phyloP scores from a whole-genome alignment of 2,329 filamentous ascomycete species.

The Pseudocercospora macadamiae region DNA sequence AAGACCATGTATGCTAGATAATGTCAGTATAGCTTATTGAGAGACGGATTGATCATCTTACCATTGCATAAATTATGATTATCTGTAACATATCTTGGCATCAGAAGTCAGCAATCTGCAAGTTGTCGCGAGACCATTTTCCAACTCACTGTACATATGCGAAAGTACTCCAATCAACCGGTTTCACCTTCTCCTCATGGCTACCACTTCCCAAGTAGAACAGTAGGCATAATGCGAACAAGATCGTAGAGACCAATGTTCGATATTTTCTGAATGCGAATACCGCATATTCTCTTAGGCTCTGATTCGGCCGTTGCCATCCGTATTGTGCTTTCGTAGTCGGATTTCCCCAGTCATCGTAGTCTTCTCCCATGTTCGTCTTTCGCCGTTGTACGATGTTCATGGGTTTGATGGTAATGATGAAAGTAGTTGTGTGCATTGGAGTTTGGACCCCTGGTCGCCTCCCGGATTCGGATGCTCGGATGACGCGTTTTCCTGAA shows the following conservation, averaged over 20 bases:
- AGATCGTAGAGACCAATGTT: constrained; percentile 19
- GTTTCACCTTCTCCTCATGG: constrained; percentile 1
- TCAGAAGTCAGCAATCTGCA: not conserved
- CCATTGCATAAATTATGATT: constrained; percentile 30
- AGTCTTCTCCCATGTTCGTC: constrained; percentile 23
- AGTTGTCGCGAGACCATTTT: too few relatives aligned
- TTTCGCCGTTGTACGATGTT: not conserved
- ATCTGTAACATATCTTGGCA: constrained; percentile 29
- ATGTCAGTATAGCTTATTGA: not conserved
- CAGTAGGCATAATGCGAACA: constrained; percentile 24
- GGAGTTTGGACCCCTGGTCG: too few relatives aligned
- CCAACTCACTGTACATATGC: constrained; percentile 29
- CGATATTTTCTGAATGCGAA: constrained; percentile 19
- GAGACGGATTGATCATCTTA: not conserved
- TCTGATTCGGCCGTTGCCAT: constrained; percentile 20
- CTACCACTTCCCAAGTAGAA: constrained; percentile 18
- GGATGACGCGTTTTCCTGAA: too few relatives aligned
- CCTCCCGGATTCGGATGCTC: too few relatives aligned
- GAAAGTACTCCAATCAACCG: constrained; percentile 26
- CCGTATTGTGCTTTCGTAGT: constrained; percentile 17
- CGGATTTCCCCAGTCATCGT: constrained; percentile 32
- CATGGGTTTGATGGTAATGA: not conserved
- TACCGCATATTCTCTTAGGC: constrained; percentile 19
- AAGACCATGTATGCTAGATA: constrained; percentile 42
- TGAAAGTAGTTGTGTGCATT: too few relatives aligned